phyloP scores from a whole-genome alignment of 2,329 filamentous ascomycete species.

The Cadophora sp. region DNA sequence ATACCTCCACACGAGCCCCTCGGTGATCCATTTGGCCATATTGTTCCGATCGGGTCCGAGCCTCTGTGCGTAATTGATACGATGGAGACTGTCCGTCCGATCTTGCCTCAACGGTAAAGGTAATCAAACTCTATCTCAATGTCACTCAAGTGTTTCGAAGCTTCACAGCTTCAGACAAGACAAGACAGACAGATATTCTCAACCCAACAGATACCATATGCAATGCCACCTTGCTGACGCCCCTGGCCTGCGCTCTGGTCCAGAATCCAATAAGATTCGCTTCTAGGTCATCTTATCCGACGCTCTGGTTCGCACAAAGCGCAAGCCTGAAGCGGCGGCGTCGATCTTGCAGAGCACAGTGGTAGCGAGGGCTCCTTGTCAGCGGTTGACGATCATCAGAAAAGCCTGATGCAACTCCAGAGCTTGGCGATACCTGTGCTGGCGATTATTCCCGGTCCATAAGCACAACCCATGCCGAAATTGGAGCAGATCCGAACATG shows the following conservation, averaged over 20 bases:
- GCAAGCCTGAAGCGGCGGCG: conserved; percentile 29
- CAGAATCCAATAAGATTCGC: not conserved
- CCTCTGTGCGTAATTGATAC: conserved; percentile 35
- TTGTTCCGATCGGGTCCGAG: conserved; percentile 28
- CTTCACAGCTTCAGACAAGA: not conserved
- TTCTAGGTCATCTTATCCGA: conserved; percentile 31
- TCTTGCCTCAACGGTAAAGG: conserved; percentile 11
- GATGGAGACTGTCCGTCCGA: conserved; percentile 20
- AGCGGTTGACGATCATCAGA: conserved; percentile 34
- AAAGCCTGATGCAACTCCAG: conserved; percentile 15
- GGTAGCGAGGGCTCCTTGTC: conserved; percentile 32
- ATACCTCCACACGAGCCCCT: conserved; percentile 36
- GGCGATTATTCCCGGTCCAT: conserved; percentile 21
- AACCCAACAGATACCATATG: not conserved
- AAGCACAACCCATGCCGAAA: conserved; percentile 27
- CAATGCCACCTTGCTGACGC: not conserved
- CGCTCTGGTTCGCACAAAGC: conserved; percentile 34
- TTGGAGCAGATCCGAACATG: conserved; percentile 22
- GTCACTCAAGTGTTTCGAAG: conserved; percentile 9
- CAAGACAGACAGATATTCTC: no score
- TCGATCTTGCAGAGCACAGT: conserved; percentile 28
- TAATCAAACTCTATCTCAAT: conserved; percentile 28
- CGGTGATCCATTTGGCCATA: conserved; percentile 24
- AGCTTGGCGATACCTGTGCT: conserved; percentile 9
- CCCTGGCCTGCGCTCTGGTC: conserved; percentile 3